A percentile compares a stretch with the other conserved stretches of the same genome.
Conservation (phyloP, 2,329 filamentous ascomycete species). For the Talaromyces piceae region DNA sequence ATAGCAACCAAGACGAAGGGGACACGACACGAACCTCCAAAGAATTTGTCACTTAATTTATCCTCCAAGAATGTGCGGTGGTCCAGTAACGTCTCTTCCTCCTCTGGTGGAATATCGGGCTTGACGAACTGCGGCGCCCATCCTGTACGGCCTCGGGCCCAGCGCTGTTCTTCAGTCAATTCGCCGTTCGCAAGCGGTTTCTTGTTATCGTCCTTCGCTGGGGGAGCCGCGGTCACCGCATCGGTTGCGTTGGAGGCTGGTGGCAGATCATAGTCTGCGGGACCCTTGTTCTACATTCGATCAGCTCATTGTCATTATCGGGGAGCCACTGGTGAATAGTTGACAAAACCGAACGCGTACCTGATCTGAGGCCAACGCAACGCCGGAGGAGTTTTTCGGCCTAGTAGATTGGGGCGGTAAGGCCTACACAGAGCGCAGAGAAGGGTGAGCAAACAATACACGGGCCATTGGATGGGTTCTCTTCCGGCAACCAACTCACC, state of each 20-base stretch:
- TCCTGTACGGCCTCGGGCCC: constrained; percentile 58
- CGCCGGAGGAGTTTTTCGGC: constrained; percentile 32
- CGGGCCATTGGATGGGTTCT: not conserved
- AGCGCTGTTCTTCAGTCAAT: constrained; percentile 49
- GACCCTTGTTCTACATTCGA: constrained; percentile 54
- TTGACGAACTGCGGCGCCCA: constrained; percentile 81
- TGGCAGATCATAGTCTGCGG: constrained; percentile 69
- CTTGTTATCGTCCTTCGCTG: constrained; percentile 42
- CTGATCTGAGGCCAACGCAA: constrained; percentile 65
- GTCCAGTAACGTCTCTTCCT: constrained; percentile 65
- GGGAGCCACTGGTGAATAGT: not conserved
- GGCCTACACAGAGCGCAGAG: constrained; percentile 37
- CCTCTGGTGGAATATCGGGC: constrained; percentile 45
- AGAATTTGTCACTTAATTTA: constrained; percentile 80
- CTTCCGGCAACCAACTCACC: constrained; percentile 47
- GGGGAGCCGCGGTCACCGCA: constrained; percentile 50
- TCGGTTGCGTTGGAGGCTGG: constrained; percentile 55
- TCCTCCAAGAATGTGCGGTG: constrained; percentile 83
- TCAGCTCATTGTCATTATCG: too few species aligned
- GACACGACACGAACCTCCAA: constrained; percentile 60
- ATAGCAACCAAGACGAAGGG: not conserved
- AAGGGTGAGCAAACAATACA: not conserved
- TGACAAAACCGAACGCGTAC: constrained; percentile 27
- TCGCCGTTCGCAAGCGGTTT: constrained; percentile 41
- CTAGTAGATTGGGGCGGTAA: constrained; percentile 59